Percentiles rank a stretch among this genome's conserved stretches.
phyloP scores from a whole-genome alignment of 2,329 filamentous ascomycete species.

The Colletotrichum camelliae region DNA sequence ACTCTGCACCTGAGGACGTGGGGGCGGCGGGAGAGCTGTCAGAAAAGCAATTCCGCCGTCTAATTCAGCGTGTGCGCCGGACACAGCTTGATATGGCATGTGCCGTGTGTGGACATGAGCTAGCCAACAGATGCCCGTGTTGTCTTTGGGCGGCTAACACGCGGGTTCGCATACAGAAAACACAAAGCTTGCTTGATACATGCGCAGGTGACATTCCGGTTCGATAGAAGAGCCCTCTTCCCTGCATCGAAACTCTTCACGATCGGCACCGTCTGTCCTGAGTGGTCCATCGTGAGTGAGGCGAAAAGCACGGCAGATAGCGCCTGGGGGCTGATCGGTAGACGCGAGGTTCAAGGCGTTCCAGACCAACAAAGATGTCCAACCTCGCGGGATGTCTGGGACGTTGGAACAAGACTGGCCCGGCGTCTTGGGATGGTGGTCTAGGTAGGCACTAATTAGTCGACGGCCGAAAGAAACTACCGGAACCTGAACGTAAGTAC shows the following conservation, averaged over 20 bases:
- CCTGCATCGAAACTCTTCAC: not conserved
- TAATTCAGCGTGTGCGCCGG: not conserved
- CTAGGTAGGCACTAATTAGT: not conserved
- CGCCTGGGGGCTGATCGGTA: slow-evolving; percentile 1
- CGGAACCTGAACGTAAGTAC: not conserved
- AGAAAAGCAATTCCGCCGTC: slow-evolving; percentile 10
- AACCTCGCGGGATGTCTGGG: not conserved
- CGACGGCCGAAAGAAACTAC: not conserved
- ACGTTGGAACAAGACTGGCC: not conserved
- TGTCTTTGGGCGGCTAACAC: not conserved
- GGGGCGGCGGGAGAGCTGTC: slow-evolving; percentile 1
- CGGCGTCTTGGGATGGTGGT: not conserved
- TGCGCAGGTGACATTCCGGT: not conserved
- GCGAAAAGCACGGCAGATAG: not conserved
- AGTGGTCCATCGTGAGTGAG: not conserved
- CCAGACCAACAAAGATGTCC: not conserved
- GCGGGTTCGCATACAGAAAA: not conserved
- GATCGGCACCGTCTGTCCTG: not conserved
- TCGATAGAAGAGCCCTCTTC: not conserved
- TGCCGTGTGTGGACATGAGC: not conserved
- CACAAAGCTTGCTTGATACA: not conserved
- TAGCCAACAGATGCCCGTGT: not conserved
- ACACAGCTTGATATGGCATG: slow-evolving; percentile 1
- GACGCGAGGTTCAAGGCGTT: not conserved
- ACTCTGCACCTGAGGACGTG: not conserved